A percentile compares a stretch with the other conserved stretches of the same genome.
Evolutionary conservation across 768 basidiomycete species (phyloP).

Genomic region (Suillus luteus): DNA sequence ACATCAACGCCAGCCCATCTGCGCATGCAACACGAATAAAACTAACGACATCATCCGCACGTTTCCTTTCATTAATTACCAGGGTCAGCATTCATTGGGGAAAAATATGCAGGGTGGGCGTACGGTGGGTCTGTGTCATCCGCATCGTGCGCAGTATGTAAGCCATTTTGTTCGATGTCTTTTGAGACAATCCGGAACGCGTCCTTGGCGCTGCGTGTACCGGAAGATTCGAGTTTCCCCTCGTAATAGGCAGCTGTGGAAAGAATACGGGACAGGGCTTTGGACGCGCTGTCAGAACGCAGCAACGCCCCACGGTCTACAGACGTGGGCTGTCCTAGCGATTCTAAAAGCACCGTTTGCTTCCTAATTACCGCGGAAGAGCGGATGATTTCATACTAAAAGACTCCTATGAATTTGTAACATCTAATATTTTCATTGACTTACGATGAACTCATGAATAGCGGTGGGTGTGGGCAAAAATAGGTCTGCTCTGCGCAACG

Average conservation of each 20-base stretch:
- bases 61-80: constrained; percentile 34
- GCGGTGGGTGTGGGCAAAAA: constrained; percentile 56
- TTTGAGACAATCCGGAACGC: constrained; percentile 59
- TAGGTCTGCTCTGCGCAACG: constrained; percentile 50
- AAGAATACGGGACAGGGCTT: constrained; percentile 45
- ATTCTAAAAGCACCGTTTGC: constrained; percentile 47
- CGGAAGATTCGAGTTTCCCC: constrained; percentile 46
- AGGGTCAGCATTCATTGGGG: constrained; percentile 23
- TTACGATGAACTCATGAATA: constrained; percentile 63
- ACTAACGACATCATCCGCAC: constrained; percentile 50
- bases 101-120: constrained; percentile 30
- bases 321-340: constrained; percentile 35
- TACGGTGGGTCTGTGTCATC: constrained; percentile 45
- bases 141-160: constrained; percentile 42
- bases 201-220: constrained; percentile 49
- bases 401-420: constrained; percentile 3
- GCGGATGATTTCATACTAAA: constrained; percentile 69
- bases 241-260: constrained; percentile 54
- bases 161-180: constrained; percentile 64
- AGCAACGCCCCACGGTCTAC: constrained; percentile 26
- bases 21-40: constrained; percentile 57
- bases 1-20: constrained; percentile 59
- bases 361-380: constrained; percentile 50
- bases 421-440: constrained; percentile 25
- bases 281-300: constrained; percentile 37